phyloP scores from a whole-genome alignment of 768 basidiomycete species.

The Phylloporus sp. region DNA sequence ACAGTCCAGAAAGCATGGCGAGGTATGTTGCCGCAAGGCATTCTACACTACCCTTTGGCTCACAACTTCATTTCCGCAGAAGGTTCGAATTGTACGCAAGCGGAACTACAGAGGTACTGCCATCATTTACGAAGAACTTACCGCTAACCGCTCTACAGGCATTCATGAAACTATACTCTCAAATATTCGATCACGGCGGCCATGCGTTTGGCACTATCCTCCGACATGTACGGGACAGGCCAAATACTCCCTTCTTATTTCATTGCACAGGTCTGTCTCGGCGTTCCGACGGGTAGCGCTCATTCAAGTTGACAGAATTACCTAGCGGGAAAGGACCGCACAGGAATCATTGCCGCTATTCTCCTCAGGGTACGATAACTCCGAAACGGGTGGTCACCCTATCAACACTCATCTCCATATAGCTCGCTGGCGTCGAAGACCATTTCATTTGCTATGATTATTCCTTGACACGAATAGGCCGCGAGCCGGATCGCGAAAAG shows the following conservation, averaged over 20 bases:
- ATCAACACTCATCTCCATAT: constrained; percentile 1
- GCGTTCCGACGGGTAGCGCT: background rate
- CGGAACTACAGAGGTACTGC: constrained; percentile 67
- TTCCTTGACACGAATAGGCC: constrained; percentile 70
- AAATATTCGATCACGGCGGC: constrained; percentile 74
- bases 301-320: background rate
- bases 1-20: constrained; percentile 81
- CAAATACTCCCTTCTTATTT: constrained; percentile 61
- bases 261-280: constrained; percentile 62
- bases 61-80: constrained; percentile 18
- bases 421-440: constrained; percentile 74
- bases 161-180: constrained; percentile 76
- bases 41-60: background rate
- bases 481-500: constrained; percentile 71
- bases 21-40: constrained; percentile 54
- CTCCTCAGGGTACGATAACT: constrained; percentile 52
- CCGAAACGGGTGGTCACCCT: background rate
- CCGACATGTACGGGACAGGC: constrained; percentile 67
- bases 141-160: constrained; percentile 41
- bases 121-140: background rate
- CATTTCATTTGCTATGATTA: constrained; percentile 69
- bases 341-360: constrained; percentile 71
- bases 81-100: constrained; percentile 65
- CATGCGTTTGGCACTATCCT: constrained; percentile 66
- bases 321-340: constrained; percentile 77